These are phyloP conservation scores for Paraphaeosphaeria minitans DNA, from an alignment of 2,329 filamentous ascomycete species.

Conservation along the genomic window DNA sequence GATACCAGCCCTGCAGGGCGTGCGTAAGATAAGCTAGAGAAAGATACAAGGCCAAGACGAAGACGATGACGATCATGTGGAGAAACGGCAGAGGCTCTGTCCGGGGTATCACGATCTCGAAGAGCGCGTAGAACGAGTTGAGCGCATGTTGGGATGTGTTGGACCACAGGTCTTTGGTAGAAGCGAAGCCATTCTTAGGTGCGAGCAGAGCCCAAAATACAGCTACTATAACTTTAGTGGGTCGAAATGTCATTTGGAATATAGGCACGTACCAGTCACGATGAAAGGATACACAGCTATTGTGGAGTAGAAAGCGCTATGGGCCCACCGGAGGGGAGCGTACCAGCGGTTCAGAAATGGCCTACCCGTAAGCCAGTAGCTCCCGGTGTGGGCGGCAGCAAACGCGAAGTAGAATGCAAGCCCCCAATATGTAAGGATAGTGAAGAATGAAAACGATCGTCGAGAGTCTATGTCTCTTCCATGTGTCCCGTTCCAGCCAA, in stretches of 20 bases:
- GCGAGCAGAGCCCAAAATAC: constrained; percentile 52
- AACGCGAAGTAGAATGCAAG: constrained; percentile 78
- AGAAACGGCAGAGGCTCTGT: constrained; percentile 67
- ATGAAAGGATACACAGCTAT: constrained; percentile 51
- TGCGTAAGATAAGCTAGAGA: constrained; percentile 74
- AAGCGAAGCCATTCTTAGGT: constrained; percentile 35
- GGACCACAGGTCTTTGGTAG: constrained; percentile 52
- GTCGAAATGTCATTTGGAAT: not conserved
- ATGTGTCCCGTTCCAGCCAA: constrained; percentile 68
- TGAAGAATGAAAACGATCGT: constrained; percentile 79
- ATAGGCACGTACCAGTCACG: constrained; percentile 48
- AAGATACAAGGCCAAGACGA: constrained; percentile 75
- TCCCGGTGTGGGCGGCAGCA: constrained; percentile 70
- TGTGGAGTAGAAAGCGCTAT: constrained; percentile 51
- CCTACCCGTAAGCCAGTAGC: constrained; percentile 58
- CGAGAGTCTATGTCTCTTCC: constrained; percentile 50
- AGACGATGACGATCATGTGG: constrained; percentile 69
- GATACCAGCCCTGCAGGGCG: constrained; percentile 72
- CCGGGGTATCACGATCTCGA: constrained; percentile 73
- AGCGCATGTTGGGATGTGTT: constrained; percentile 77
- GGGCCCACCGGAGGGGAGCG: constrained; percentile 42
- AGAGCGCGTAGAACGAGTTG: constrained; percentile 74
- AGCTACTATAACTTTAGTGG: constrained; percentile 33
- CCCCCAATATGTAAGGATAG: constrained; percentile 80
- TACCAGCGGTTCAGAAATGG: constrained; percentile 48